Evolutionary conservation across 306 rosid species (phyloP).

Genomic region (Coriaria nepalensis): DNA sequence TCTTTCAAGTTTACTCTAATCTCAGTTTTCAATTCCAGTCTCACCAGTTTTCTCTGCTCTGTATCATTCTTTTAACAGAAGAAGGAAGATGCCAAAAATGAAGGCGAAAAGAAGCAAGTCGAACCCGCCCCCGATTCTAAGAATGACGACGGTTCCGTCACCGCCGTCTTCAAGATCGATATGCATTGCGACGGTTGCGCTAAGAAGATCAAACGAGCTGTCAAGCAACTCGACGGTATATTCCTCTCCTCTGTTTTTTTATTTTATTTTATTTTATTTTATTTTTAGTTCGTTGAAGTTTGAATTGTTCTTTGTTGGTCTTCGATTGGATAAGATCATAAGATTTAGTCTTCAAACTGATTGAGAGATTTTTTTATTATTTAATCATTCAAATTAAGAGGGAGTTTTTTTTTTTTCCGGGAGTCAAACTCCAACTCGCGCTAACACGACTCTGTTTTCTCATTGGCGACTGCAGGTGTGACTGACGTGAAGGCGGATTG

Average conservation of each 20-base stretch:
- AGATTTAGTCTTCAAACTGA: neutral
- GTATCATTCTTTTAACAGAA: too few species aligned
- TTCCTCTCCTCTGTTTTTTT: too few species aligned
- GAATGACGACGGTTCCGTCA: constrained; percentile 26
- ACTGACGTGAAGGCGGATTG: constrained; percentile 45
- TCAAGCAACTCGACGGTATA: constrained; percentile 41
- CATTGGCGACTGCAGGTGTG: constrained; percentile 35
- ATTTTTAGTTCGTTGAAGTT: too few species aligned
- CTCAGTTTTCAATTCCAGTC: neutral
- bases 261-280: too few species aligned
- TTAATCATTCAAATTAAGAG: too few species aligned
- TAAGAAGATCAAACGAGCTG: constrained; percentile 45
- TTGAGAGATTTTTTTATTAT: too few species aligned
- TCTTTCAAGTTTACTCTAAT: neutral
- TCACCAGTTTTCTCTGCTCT: too few species aligned
- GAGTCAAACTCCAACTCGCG: neutral
- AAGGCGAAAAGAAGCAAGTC: constrained; percentile 48
- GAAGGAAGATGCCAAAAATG: constrained; percentile 31
- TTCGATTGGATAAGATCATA: neutral
- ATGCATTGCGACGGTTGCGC: constrained; percentile 85
- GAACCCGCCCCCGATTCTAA: constrained; percentile 18
- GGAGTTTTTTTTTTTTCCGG: neutral
- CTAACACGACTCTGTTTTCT: neutral
- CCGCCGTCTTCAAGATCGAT: constrained; percentile 55
- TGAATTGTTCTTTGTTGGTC: too few species aligned